Conservation (phyloP, 2,329 filamentous ascomycete genomes). For the Chrysosporium queenslandicum region DNA sequence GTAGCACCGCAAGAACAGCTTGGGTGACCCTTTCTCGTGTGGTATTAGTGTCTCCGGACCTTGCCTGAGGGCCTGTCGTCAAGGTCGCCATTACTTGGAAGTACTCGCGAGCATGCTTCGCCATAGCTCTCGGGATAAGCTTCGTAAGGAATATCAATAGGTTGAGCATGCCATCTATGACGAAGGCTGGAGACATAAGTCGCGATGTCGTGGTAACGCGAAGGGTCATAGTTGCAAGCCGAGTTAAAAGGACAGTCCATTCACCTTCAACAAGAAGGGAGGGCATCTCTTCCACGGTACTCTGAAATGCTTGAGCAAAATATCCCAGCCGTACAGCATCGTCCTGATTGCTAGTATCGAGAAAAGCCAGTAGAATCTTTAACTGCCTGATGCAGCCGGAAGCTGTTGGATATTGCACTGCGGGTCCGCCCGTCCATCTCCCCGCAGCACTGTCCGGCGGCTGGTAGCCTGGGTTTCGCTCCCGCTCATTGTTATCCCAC, state of each 20-base stretch:
- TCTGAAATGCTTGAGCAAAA: constrained; percentile 35
- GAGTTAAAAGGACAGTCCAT: constrained; percentile 34
- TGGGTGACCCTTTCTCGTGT: constrained; percentile 25
- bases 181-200: constrained; percentile 19
- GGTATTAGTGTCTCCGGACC: constrained; percentile 18
- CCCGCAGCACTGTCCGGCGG: constrained; percentile 26
- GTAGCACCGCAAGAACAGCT: constrained; percentile 34
- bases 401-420: constrained; percentile 25
- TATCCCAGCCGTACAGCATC: constrained; percentile 37
- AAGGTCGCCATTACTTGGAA: constrained; percentile 33
- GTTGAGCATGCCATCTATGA: constrained; percentile 28
- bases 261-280: constrained; percentile 32
- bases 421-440: neutral
- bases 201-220: constrained; percentile 25
- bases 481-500: constrained; percentile 53
- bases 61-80: constrained; percentile 22
- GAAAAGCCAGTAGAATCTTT: constrained; percentile 58
- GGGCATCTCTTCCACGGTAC: constrained; percentile 30
- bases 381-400: constrained; percentile 43
- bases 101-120: constrained; percentile 30
- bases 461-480: constrained; percentile 25
- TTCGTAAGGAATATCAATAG: constrained; percentile 30
- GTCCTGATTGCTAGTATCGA: constrained; percentile 42
- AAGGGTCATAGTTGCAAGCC: constrained; percentile 31
- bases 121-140: constrained; percentile 34